These are phyloP conservation scores for Diaporthe sp. DNA, from an alignment of 2,329 filamentous ascomycete species.

Conservation along the genomic window DNA sequence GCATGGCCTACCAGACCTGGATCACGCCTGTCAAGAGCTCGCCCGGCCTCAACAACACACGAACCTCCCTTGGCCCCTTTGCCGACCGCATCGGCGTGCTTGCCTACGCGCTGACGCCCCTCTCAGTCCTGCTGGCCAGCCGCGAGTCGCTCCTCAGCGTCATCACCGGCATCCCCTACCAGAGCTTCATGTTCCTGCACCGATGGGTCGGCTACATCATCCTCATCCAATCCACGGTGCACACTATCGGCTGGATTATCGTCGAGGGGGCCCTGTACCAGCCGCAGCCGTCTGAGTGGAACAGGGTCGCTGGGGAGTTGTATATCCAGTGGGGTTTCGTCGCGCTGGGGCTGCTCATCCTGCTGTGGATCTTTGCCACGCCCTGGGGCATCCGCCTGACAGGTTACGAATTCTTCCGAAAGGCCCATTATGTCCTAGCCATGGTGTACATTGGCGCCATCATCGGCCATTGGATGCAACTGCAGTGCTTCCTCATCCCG, in stretches of 20 bases:
- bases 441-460: constrained; percentile 82
- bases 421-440: constrained; percentile 79
- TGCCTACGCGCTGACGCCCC: constrained; percentile 80
- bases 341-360: constrained; percentile 73
- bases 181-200: constrained; percentile 83
- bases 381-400: constrained; percentile 73
- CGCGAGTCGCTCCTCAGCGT: constrained; percentile 79
- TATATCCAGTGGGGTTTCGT: constrained; percentile 83
- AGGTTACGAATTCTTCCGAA: constrained; percentile 84
- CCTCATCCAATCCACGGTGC: constrained; percentile 75
- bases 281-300: constrained; percentile 74
- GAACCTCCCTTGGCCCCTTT: constrained; percentile 76
- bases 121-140: constrained; percentile 76
- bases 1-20: constrained; percentile 78
- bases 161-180: constrained; percentile 81
- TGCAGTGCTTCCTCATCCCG: constrained; percentile 78
- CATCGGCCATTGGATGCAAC: constrained; percentile 80
- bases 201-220: constrained; percentile 84
- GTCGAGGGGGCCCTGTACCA: constrained; percentile 78
- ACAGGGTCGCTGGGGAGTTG: constrained; percentile 70
- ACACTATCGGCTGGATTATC: constrained; percentile 80
- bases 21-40: constrained; percentile 74
- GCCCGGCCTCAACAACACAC: constrained; percentile 71
- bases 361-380: constrained; percentile 71
- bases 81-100: constrained; percentile 78